Conservation (phyloP, 257 asterid genomes). For the Solanum acaule region DNA sequence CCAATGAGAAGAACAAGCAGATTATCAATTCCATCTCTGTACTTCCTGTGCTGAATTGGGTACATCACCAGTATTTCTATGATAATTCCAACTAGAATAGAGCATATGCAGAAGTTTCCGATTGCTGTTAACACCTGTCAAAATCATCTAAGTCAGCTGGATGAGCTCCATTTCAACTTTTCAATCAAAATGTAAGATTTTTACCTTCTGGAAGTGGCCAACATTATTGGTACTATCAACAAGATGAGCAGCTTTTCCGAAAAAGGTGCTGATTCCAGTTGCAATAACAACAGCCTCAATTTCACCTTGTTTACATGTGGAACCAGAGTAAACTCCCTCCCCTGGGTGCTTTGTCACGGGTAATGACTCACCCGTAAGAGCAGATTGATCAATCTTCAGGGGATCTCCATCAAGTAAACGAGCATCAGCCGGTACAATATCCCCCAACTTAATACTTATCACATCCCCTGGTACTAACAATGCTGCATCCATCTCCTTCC, state of each 20-base stretch:
- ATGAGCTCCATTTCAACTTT: background rate
- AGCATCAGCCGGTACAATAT: slow-evolving; percentile 79
- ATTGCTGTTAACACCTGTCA: slow-evolving; percentile 67
- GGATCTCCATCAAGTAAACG: slow-evolving; percentile 72
- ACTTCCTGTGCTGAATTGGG: slow-evolving; percentile 41
- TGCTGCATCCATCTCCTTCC: slow-evolving; percentile 66
- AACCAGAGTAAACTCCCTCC: slow-evolving; percentile 43
- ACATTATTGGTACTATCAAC: slow-evolving; percentile 46
- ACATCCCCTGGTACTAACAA: slow-evolving; percentile 68
- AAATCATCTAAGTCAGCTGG: background rate
- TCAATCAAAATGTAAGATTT: background rate
- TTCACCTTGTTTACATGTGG: slow-evolving; percentile 55
- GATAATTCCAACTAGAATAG: slow-evolving; percentile 51
- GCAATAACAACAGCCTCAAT: slow-evolving; percentile 54
- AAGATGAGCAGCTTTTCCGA: slow-evolving; percentile 57
- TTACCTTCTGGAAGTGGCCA: slow-evolving; percentile 50
- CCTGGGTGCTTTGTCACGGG: slow-evolving; percentile 44
- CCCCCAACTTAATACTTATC: slow-evolving; percentile 60
- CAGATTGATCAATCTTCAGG: slow-evolving; percentile 62
- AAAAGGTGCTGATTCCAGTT: slow-evolving; percentile 47
- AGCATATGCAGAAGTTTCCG: slow-evolving; percentile 80
- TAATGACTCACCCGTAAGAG: slow-evolving; percentile 47
- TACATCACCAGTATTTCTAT: slow-evolving; percentile 58
- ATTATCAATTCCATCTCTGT: slow-evolving; percentile 54
- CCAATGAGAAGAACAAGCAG: slow-evolving; percentile 65